Base-by-base conservation (phyloP, 176 grass and related monocot species). In the Hsuehochloa calcarea region DNA sequence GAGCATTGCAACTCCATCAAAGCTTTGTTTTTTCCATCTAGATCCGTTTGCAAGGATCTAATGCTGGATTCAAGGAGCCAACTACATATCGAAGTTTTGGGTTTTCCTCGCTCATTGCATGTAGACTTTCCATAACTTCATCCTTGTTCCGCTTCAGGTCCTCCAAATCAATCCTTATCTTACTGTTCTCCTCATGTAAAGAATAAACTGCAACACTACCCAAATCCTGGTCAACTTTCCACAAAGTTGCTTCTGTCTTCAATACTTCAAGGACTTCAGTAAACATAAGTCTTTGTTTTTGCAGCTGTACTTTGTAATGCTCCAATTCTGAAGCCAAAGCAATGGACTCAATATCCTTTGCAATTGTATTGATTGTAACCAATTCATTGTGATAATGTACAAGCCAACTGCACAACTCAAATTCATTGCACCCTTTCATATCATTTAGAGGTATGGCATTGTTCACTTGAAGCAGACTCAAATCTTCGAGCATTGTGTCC, bases 281-380 rank as follows among this genome's bases (percentile, higher is more conserved):
- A 75, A 90, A 82, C 62, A 44, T 75, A 70, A 83, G 75, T 62
- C 64, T 80, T 76, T 93, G 72, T 64, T 78, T 85, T 71, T 93
- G 76, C 50, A 77, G 71, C 23, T 84, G 38, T 9, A 46, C 27
- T 65, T 86, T 82, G 22, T 84, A 62, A 74, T 84, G 82, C 79
- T 81, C 84, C 82, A 88, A 60, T 82, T 90, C 85, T 40, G 60
- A 74, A 84, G 70, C 31, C 58, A 94, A 55, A 84, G 90, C 85
- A 90, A 88, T 84, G 35, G 81, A 88, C 52, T 90, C 83, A 3
- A 94, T 86, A 39, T 94, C 93, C 71, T 88, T 90, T 81, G 85
- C 69, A 49, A 95, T 74, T 27, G 69, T 64, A 72, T 69, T 55
- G 35, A 59, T 78, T 35, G 88, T 84, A 50, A 90, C 63, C 16